Conservation (phyloP, 2,329 filamentous ascomycete species). For the Aspergillus sclerotialis region DNA sequence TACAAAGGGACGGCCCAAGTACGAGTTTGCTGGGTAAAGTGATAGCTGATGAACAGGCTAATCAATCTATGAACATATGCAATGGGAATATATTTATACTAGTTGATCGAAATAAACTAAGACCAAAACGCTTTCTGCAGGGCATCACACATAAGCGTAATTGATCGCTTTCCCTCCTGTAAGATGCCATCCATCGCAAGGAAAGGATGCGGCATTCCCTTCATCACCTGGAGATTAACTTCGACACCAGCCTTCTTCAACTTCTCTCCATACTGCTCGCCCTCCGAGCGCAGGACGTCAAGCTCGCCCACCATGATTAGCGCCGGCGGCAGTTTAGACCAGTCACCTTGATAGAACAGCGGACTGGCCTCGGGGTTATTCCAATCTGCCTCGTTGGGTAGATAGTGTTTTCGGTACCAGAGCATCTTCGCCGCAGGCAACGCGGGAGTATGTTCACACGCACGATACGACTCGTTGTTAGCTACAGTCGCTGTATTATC, state of each 20-base stretch:
- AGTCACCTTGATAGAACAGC: conserved; percentile 46
- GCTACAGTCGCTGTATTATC: conserved; percentile 48
- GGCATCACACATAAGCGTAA: conserved; percentile 40
- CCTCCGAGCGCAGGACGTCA: conserved; percentile 52
- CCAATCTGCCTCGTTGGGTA: conserved; percentile 43
- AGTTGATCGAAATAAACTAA: conserved; percentile 9
- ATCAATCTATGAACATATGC: no score
- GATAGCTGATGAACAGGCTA: background rate
- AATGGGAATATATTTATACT: background rate
- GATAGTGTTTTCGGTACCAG: conserved; percentile 54
- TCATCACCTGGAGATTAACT: conserved; percentile 45
- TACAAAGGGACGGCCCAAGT: conserved; percentile 22
- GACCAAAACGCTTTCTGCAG: conserved; percentile 28
- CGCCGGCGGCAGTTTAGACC: conserved; percentile 45
- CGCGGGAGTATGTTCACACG: conserved; percentile 46
- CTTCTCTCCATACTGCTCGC: conserved; percentile 45
- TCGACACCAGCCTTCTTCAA: conserved; percentile 40
- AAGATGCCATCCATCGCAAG: conserved; percentile 52
- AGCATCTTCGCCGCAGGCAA: conserved; percentile 53
- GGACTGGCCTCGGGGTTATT: conserved; percentile 48
- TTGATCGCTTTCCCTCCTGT: conserved; percentile 45
- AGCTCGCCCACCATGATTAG: conserved; percentile 49
- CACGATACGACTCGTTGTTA: conserved; percentile 43
- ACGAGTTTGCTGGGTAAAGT: conserved; percentile 25
- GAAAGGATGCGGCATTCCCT: conserved; percentile 53